Evolutionary conservation across 164 flowering plant species (phyloP).

Genomic region (Aristolochia californica): DNA sequence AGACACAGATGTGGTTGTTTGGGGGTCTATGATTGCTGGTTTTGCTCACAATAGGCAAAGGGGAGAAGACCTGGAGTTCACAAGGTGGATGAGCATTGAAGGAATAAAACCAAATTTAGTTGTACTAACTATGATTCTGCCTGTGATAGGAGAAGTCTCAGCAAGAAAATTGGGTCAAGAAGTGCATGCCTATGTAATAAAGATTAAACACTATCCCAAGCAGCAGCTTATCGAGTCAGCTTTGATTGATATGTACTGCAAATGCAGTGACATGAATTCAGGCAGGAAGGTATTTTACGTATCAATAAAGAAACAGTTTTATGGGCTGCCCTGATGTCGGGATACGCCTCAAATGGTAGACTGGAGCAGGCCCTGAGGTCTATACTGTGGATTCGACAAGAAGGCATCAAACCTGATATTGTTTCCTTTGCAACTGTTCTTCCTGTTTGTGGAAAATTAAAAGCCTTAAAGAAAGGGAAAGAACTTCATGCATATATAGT

Average conservation of each 20-base stretch:
- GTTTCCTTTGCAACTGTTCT: conserved; percentile 77
- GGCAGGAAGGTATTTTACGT: conserved; percentile 59
- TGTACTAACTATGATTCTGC: conserved; percentile 52
- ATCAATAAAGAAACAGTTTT: conserved; percentile 54
- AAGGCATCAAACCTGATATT: conserved; percentile 82
- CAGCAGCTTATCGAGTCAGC: conserved; percentile 55
- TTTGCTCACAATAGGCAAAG: conserved; percentile 63
- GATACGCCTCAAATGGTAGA: conserved; percentile 62
- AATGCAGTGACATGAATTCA: conserved; percentile 59
- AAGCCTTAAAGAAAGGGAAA: conserved; percentile 57
- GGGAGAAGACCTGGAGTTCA: conserved; percentile 47
- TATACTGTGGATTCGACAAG: conserved; percentile 85
- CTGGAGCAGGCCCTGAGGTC: conserved; percentile 76
- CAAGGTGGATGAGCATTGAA: conserved; percentile 50
- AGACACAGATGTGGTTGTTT: conserved; percentile 61
- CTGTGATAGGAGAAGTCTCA: conserved; percentile 52
- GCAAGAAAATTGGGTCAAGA: conserved; percentile 48
- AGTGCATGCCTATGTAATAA: conserved; percentile 65
- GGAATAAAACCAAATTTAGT: conserved; percentile 60
- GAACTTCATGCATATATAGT: conserved; percentile 65
- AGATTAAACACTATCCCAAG: conserved; percentile 34
- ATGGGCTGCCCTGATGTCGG: conserved; percentile 88
- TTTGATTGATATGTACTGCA: conserved; percentile 83
- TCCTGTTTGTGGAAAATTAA: conserved; percentile 66
- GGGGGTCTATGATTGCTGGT: conserved; percentile 87